Percentiles rank a stretch among this genome's conserved stretches.
These are phyloP conservation scores for Solanum lycopersicoides DNA, from an alignment of 257 asterid genomes.

Conservation along the genomic window DNA sequence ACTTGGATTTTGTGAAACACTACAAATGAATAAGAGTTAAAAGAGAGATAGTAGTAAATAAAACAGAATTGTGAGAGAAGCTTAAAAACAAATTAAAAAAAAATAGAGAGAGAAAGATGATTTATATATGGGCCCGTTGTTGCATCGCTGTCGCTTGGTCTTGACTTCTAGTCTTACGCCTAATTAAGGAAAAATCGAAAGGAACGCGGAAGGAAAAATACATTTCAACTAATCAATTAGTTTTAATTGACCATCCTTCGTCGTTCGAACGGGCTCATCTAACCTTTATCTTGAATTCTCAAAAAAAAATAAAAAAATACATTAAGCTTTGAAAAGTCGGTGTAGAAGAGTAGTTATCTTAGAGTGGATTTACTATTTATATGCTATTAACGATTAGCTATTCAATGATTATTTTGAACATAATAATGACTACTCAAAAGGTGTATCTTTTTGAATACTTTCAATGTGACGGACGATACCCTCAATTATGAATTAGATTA, in stretches of 20 bases:
- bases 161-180: background rate
- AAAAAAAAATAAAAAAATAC: too few species aligned
- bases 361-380: too few species aligned
- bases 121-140: background rate
- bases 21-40: background rate
- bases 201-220: background rate
- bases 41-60: background rate
- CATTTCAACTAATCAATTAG: background rate
- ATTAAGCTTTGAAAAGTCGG: too few species aligned
- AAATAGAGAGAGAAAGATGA: background rate
- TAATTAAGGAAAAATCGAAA: background rate
- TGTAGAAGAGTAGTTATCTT: too few species aligned
- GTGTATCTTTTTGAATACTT: accelerated
- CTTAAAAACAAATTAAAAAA: background rate
- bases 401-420: too few species aligned
- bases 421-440: accelerated
- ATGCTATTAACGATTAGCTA: too few species aligned
- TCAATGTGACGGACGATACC: accelerated
- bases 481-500: accelerated
- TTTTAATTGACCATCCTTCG: background rate
- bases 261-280: background rate
- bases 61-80: background rate
- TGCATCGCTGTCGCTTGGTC: background rate
- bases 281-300: background rate
- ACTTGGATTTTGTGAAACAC: background rate